Conservation (phyloP, 768 basidiomycete genomes). For the Rhizopogon vulgaris region DNA sequence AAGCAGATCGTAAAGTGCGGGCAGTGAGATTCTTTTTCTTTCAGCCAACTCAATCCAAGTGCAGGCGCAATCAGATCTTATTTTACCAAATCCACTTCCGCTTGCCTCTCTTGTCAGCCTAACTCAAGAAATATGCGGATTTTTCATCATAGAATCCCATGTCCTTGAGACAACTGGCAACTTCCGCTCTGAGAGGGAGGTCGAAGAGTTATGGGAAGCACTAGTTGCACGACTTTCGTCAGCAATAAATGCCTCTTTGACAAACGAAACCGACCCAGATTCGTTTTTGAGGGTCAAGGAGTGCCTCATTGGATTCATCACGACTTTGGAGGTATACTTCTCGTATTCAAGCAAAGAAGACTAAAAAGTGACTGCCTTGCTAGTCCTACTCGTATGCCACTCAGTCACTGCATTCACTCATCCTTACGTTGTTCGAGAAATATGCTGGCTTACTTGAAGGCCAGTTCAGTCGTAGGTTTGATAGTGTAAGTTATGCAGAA, state of each 20-base stretch:
- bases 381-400: slow-evolving; percentile 88
- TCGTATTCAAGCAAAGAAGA: neutral
- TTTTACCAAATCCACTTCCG: slow-evolving; percentile 72
- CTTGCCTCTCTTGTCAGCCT: slow-evolving; percentile 64
- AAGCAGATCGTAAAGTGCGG: slow-evolving; percentile 88
- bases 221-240: slow-evolving; percentile 69
- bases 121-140: slow-evolving; percentile 92
- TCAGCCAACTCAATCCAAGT: slow-evolving; percentile 9
- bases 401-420: slow-evolving; percentile 72
- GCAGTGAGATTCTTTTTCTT: neutral
- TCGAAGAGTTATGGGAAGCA: slow-evolving; percentile 93
- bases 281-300: slow-evolving; percentile 81
- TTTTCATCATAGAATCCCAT: slow-evolving; percentile 94
- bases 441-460: slow-evolving; percentile 78
- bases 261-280: slow-evolving; percentile 72
- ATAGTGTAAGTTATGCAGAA: slow-evolving; percentile 46
- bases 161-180: slow-evolving; percentile 83
- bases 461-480: slow-evolving; percentile 78
- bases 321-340: slow-evolving; percentile 77
- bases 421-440: slow-evolving; percentile 85
- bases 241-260: slow-evolving; percentile 68
- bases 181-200: slow-evolving; percentile 87
- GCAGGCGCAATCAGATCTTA: slow-evolving; percentile 95
- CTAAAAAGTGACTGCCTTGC: slow-evolving; percentile 5
- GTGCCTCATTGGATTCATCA: slow-evolving; percentile 76